These are phyloP conservation scores for Sugiyamaella novakii DNA, from an alignment of 1,139 yeast species.

Conservation along the genomic window DNA sequence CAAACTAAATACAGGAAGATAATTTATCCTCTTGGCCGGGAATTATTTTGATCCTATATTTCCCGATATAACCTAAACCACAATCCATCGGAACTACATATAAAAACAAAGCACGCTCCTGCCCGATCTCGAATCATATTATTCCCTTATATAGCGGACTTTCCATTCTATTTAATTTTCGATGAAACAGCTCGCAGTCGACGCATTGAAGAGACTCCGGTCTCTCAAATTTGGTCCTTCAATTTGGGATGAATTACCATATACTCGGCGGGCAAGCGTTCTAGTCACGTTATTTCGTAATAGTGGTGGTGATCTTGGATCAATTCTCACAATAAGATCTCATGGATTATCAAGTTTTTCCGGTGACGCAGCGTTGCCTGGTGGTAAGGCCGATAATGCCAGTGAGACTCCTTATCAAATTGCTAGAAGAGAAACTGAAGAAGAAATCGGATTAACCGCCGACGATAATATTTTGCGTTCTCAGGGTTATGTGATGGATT, in stretches of 20 bases:
- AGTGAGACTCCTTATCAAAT: slow-evolving; percentile 69
- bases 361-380: slow-evolving; percentile 88
- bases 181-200: slow-evolving; percentile 14
- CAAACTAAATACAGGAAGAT: background rate
- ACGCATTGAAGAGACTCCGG: slow-evolving; percentile 23
- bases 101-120: background rate
- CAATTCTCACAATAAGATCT: slow-evolving; percentile 75
- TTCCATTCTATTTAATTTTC: background rate
- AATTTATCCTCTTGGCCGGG: slow-evolving; percentile 1
- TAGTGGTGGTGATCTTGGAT: slow-evolving; percentile 69
- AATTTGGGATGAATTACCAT: slow-evolving; percentile 61
- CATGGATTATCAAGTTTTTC: slow-evolving; percentile 69
- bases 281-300: slow-evolving; percentile 68
- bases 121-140: background rate
- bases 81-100: background rate
- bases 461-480: slow-evolving; percentile 48
- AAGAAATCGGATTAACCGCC: slow-evolving; percentile 76
- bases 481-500: slow-evolving; percentile 47
- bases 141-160: background rate
- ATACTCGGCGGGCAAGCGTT: slow-evolving; percentile 72
- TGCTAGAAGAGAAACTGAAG: slow-evolving; percentile 80
- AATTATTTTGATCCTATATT: background rate
- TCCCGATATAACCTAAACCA: slow-evolving; percentile 7
- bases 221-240: slow-evolving; percentile 24
- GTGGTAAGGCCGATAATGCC: slow-evolving; percentile 51